These are phyloP conservation scores for Geotrichum europaeum DNA, from an alignment of 1,139 yeast species.

Conservation along the genomic window DNA sequence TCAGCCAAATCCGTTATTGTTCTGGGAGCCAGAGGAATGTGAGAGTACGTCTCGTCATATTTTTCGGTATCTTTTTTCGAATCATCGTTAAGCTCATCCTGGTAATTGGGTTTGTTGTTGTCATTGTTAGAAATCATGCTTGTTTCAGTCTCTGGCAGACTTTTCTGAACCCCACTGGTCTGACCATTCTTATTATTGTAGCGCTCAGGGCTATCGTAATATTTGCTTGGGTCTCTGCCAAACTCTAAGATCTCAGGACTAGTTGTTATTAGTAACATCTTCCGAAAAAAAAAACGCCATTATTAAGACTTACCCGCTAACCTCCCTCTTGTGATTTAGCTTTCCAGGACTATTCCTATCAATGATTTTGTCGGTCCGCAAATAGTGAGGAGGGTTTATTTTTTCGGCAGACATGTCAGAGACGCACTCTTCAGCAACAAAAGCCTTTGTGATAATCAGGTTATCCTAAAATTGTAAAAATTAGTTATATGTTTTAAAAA, in stretches of 20 bases:
- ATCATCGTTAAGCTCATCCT: neutral
- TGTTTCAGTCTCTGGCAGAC: no score
- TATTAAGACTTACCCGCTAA: neutral
- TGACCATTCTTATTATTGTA: neutral
- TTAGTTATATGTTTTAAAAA: neutral
- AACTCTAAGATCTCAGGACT: neutral
- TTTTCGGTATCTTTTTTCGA: neutral
- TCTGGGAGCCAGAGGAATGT: neutral
- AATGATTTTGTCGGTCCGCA: neutral
- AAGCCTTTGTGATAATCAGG: neutral
- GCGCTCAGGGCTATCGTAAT: slow-evolving; percentile 13
- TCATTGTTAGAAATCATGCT: slow-evolving; percentile 2
- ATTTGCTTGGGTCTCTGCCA: slow-evolving; percentile 6
- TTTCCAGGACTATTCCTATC: neutral
- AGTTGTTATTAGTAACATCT: neutral
- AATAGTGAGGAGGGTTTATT: slow-evolving; percentile 2
- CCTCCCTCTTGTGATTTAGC: neutral
- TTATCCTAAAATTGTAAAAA: slow-evolving; percentile 4
- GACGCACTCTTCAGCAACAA: slow-evolving; percentile 7
- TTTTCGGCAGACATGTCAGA: neutral
- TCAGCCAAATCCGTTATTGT: neutral
- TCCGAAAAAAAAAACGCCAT: neutral
- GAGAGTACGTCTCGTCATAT: neutral
- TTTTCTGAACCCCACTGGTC: neutral
- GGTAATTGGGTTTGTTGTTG: slow-evolving; percentile 14